Evolutionary conservation across 257 asterid species (phyloP).

Genomic region (Fraxinus pennsylvanica): DNA sequence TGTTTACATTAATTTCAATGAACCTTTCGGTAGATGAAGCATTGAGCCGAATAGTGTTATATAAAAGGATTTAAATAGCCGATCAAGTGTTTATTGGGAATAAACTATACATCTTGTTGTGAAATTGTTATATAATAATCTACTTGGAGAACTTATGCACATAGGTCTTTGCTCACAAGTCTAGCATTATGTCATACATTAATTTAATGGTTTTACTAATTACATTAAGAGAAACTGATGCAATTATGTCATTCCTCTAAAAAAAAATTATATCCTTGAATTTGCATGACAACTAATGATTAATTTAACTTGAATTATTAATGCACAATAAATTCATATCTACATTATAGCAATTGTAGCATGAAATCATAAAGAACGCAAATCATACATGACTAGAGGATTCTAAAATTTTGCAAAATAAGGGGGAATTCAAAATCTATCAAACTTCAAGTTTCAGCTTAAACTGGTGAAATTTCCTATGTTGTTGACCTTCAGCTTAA

Average conservation of each 20-base stretch:
- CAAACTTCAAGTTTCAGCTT: not conserved
- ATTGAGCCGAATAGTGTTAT: not conserved
- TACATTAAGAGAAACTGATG: not conserved
- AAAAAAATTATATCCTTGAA: not conserved
- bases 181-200: not conserved
- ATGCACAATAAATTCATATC: not conserved
- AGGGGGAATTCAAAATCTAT: not conserved
- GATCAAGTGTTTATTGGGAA: not conserved
- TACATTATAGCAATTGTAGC: not conserved
- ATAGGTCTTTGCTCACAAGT: not conserved
- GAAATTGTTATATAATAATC: not conserved
- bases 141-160: not conserved
- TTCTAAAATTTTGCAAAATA: not conserved
- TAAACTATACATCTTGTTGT: not conserved
- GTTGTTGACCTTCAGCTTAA: not conserved
- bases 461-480: not conserved
- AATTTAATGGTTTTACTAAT: not conserved
- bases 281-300: not conserved
- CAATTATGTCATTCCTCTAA: not conserved
- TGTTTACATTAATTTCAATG: not conserved
- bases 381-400: not conserved
- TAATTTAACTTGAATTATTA: not conserved
- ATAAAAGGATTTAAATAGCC: not conserved
- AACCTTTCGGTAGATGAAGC: not conserved
- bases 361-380: not conserved